Percentiles rank a stretch among this genome's conserved stretches.
phyloP scores from a whole-genome alignment of 129 eudicot species.

The Gnaphalium uliginosum region DNA sequence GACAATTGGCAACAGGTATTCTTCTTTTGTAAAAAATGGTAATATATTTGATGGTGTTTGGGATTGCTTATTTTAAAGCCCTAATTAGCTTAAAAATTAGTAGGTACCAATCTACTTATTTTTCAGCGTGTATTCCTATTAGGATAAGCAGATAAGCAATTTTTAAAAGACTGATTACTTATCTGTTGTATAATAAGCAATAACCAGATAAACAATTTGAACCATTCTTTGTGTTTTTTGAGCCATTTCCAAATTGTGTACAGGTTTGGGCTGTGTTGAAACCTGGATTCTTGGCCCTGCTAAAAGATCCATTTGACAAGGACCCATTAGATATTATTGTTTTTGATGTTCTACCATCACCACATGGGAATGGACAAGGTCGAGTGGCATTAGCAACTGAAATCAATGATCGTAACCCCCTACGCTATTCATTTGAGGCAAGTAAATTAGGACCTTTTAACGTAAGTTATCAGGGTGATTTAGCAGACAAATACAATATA shows the following conservation, averaged over 20 bases:
- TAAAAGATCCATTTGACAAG: conserved; percentile 85
- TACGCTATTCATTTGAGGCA: conserved; percentile 91
- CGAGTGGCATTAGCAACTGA: conserved; percentile 76
- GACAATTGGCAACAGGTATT: conserved; percentile 98
- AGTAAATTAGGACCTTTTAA: conserved; percentile 12
- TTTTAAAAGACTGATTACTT: neutral
- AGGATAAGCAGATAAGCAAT: neutral
- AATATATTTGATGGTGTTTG: no score
- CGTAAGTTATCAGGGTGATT: neutral
- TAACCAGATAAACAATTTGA: neutral
- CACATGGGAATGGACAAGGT: conserved; percentile 75
- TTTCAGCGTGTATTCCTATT: neutral
- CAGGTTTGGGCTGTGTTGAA: conserved; percentile 99
- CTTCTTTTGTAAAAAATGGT: neutral
- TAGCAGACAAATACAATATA: neutral
- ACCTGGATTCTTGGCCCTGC: conserved; percentile 95
- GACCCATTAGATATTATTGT: conserved; percentile 87
- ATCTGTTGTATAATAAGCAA: neutral
- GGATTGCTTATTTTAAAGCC: neutral
- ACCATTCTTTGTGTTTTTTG: neutral
- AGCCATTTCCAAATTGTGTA: conserved; percentile 21
- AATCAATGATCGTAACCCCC: conserved; percentile 80
- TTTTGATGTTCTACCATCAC: conserved; percentile 88
- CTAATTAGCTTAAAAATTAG: neutral
- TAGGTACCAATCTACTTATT: neutral